phyloP scores from a whole-genome alignment of 352 stramenopile species.

The Phytopythium kandeliae region DNA sequence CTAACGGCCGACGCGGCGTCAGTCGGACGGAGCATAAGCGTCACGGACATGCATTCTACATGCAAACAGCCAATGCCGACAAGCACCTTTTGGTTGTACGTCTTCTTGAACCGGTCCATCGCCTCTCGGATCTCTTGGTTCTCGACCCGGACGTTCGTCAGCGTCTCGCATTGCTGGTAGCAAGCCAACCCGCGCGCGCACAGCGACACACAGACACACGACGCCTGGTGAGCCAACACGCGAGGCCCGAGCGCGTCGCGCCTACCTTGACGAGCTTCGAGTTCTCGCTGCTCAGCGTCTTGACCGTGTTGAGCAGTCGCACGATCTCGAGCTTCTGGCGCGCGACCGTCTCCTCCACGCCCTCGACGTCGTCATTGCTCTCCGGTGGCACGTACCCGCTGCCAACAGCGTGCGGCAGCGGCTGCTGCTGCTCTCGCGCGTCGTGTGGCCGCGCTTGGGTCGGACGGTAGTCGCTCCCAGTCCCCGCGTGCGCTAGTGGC shows the following conservation, averaged over 20 bases:
- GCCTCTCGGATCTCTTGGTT: slow-evolving; percentile 74
- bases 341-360: slow-evolving; percentile 45
- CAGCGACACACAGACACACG: no score
- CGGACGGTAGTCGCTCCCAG: not conserved
- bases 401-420: not conserved
- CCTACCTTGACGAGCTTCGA: slow-evolving; percentile 76
- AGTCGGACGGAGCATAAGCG: no score
- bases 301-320: slow-evolving; percentile 75
- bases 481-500: not conserved
- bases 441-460: not conserved
- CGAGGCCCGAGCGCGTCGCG: no score
- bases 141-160: slow-evolving; percentile 67
- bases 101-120: slow-evolving; percentile 82
- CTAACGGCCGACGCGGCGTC: no score
- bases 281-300: slow-evolving; percentile 82
- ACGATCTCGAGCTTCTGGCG: slow-evolving; percentile 83
- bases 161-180: slow-evolving; percentile 66
- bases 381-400: not conserved
- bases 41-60: no score
- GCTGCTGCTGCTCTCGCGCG: not conserved
- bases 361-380: slow-evolving; percentile 26
- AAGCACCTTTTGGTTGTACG: slow-evolving; percentile 88
- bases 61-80: no score
- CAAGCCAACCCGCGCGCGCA: no score
- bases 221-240: no score